Evolutionary conservation across 2,329 filamentous ascomycete genomes (phyloP), one percentile per base, ranked within the genome.

Genomic region (Fusarium duplospermum): DNA sequence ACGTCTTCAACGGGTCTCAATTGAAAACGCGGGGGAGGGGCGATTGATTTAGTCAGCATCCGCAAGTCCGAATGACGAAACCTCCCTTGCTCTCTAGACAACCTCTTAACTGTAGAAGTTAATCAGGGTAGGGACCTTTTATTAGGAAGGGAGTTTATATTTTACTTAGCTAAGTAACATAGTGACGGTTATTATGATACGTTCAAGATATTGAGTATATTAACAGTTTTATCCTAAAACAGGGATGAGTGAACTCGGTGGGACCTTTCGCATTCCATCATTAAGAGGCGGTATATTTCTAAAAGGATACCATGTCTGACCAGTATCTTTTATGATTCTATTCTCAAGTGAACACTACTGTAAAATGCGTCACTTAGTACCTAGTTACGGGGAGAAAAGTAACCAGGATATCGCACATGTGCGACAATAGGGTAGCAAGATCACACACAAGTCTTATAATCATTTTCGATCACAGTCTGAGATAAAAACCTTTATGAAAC

Each of bases 11-110:
- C 52, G 10, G 10, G 59, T 20, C 42, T 42, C 66, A 10, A 65
- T 60, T 56, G 20, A 61, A 69, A 73, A 69, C 58, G 72, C 61
- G 66, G 73, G 72, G 70, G 67, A 73, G 64, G 66, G 72, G 64
- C 56, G 29, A 42, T 16, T 29, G 20, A 75, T 70, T 75, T 75
- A 75, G 73, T 75, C 73, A 75, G 72, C 73, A 75, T 69, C 73
- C 67, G 73, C 70, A 62, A 56, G 2, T 27, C 72, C 73, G 73
- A 69, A 75, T 75, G 72, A 75, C 66, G 72, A 68, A 75, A 69
- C 52, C 6, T 14, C 24, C 33, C 50, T 29, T 42, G 63, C 29
- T 69, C 38, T 22, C 20, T 35, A n/a, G 14, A 57, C 38, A 67
- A 27, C 47, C 18, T 24, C 50, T 58, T n/a, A 11, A 38, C 31